Evolutionary conservation across 768 basidiomycete species (phyloP).

Genomic region (Butyriboletus loyo): DNA sequence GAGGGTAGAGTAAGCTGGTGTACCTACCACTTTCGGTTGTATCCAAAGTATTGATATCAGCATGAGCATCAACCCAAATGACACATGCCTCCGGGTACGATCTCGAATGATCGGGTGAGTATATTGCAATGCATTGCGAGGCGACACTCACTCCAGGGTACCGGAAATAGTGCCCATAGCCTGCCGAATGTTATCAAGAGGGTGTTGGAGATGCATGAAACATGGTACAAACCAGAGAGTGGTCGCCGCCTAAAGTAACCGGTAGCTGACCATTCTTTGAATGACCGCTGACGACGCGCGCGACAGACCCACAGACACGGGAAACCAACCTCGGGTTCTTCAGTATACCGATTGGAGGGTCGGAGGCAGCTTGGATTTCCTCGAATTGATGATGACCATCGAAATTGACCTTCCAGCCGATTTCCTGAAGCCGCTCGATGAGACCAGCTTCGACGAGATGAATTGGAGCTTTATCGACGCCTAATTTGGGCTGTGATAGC

Average conservation of each 20-base stretch:
- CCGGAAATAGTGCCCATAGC: constrained; percentile 96
- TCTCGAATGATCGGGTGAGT: constrained; percentile 35
- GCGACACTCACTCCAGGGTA: constrained; percentile 59
- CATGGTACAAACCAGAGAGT: constrained; percentile 68
- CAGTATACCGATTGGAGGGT: constrained; percentile 79
- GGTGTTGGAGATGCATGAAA: constrained; percentile 1
- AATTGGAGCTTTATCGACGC: constrained; percentile 88
- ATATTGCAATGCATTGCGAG: not conserved
- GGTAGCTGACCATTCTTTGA: constrained; percentile 78
- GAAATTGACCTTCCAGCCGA: constrained; percentile 90
- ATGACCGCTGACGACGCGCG: constrained; percentile 72
- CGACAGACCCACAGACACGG: constrained; percentile 74
- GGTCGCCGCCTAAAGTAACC: constrained; percentile 93
- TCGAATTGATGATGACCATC: constrained; percentile 90
- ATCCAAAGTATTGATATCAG: constrained; percentile 90
- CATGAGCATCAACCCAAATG: constrained; percentile 96
- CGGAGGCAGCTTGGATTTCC: constrained; percentile 50
- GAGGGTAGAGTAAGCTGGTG: not conserved
- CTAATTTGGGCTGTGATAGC: constrained; percentile 56
- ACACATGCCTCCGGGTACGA: constrained; percentile 79
- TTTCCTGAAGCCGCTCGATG: constrained; percentile 63
- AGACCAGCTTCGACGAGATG: constrained; percentile 87
- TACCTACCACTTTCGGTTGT: constrained; percentile 69
- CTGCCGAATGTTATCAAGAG: constrained; percentile 28
- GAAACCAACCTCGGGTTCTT: constrained; percentile 91